These are phyloP conservation scores for Apiospora malaysiana DNA, from an alignment of 2,329 filamentous ascomycete genomes.

Conservation along the genomic window DNA sequence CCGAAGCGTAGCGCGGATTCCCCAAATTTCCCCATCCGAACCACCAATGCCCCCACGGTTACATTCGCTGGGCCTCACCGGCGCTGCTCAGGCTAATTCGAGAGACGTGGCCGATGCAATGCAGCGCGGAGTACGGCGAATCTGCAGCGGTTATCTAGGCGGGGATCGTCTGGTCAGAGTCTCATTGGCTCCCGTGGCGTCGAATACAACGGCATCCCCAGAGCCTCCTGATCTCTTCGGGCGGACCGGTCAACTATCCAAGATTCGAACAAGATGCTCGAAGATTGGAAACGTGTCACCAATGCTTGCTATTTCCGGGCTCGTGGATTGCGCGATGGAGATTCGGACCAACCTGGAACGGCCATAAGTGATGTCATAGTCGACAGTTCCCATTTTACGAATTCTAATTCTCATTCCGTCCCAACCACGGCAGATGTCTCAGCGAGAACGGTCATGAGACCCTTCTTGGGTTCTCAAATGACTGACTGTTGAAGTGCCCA, in stretches of 20 bases:
- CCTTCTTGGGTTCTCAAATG: neutral
- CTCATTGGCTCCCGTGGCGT: neutral
- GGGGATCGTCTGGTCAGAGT: neutral
- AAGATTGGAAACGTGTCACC: neutral
- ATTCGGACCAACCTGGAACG: neutral
- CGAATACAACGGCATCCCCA: neutral
- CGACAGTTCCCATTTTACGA: neutral
- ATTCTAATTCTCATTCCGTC: neutral
- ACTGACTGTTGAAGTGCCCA: neutral
- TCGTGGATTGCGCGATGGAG: neutral
- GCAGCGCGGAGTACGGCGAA: neutral
- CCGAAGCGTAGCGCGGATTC: neutral
- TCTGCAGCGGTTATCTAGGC: neutral
- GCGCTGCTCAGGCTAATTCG: neutral
- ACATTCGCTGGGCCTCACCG: conserved; percentile 8
- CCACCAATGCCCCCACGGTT: neutral
- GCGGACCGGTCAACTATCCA: neutral
- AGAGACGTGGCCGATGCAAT: neutral
- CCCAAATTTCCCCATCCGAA: neutral
- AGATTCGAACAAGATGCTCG: neutral
- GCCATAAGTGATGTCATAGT: neutral
- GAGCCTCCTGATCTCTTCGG: neutral
- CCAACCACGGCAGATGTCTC: neutral
- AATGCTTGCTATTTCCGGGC: neutral
- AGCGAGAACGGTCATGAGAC: neutral